These are phyloP conservation scores for Phyllostachys edulis DNA, from an alignment of 176 grass and related monocot species.

Conservation along the genomic window DNA sequence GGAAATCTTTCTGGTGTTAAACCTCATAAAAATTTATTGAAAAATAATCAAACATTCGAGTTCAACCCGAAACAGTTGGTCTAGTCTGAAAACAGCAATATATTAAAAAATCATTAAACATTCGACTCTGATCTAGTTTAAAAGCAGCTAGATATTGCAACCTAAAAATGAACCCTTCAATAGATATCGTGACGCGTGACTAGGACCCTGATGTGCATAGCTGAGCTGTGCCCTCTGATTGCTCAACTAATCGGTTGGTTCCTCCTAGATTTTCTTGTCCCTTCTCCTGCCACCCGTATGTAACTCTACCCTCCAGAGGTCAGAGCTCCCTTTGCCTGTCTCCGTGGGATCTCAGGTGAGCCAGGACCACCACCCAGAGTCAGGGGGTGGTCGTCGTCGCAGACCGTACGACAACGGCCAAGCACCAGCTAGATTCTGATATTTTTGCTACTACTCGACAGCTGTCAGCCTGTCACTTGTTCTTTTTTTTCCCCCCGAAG, in stretches of 20 bases:
- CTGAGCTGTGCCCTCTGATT: background rate
- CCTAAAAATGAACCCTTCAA: too few relatives aligned
- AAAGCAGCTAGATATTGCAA: too few relatives aligned
- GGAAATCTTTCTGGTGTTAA: too few relatives aligned
- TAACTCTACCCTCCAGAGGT: background rate
- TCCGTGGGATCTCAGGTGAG: background rate
- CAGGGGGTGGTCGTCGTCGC: background rate
- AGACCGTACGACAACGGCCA: background rate
- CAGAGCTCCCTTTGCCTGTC: background rate
- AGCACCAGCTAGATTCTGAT: background rate
- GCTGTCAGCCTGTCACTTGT: too few relatives aligned
- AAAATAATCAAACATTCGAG: too few relatives aligned
- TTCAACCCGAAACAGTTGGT: too few relatives aligned
- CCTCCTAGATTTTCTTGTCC: slow-evolving; percentile 27
- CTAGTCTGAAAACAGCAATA: too few relatives aligned
- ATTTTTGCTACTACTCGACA: background rate
- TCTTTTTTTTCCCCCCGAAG: too few relatives aligned
- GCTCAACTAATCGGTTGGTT: slow-evolving; percentile 3
- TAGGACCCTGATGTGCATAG: background rate
- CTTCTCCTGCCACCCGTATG: background rate
- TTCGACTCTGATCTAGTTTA: too few relatives aligned
- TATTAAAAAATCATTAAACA: too few relatives aligned
- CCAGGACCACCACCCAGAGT: background rate
- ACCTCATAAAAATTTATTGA: too few relatives aligned
- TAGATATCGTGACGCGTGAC: too few relatives aligned